Base-by-base conservation (phyloP, 768 basidiomycete genomes). In the Kwoniella dejecticola region DNA sequence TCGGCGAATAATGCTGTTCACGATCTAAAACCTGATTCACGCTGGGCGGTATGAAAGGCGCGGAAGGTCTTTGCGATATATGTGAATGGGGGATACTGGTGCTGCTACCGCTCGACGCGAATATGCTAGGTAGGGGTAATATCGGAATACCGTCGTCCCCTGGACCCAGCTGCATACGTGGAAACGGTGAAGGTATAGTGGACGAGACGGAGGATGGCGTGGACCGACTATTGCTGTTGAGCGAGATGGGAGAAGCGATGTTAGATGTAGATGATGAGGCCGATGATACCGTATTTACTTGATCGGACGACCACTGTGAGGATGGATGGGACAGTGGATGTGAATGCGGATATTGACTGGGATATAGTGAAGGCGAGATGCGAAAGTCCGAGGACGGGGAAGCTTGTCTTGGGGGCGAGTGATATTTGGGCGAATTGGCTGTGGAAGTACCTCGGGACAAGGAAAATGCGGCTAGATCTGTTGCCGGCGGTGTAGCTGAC, bases 91-190 rank as follows among this genome's bases (percentile, higher is more conserved):
- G 17, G n/a, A 23, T 44, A 21, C 15, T 7, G 7, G 33, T 7
- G 19, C 29, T 40, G n/a, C 31, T 29, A 13, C 24, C 33, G n/a
- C n/a, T n/a, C 3, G 60, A 30, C 29, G 23, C 38, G 23, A 38
- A 62, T 49, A 62, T 54, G 52, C 40, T 47, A 6, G 60, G 60
- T n/a, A 62, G 27, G 11, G 64, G 64, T 26, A 65, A 33, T 26
- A 60, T 52, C 11, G 64, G 64, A 26, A 62, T 57, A 7, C 60
- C 60, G 31, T 66, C 64, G 36, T 66, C 64, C 21, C 64, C 64
- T 24, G 56, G 42, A 7, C 64, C 56, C 10, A 58, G 31, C 8
- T 36, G 56, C 45, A 48, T 11, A 4, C 48, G 41, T 21, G 46
- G 49, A 24, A 45, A 57, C 11, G 45, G 48, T 21, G 56, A 52